Base-by-base conservation (phyloP, 805 yeast genomes). In the Saccharomycopsis fodiens region DNA sequence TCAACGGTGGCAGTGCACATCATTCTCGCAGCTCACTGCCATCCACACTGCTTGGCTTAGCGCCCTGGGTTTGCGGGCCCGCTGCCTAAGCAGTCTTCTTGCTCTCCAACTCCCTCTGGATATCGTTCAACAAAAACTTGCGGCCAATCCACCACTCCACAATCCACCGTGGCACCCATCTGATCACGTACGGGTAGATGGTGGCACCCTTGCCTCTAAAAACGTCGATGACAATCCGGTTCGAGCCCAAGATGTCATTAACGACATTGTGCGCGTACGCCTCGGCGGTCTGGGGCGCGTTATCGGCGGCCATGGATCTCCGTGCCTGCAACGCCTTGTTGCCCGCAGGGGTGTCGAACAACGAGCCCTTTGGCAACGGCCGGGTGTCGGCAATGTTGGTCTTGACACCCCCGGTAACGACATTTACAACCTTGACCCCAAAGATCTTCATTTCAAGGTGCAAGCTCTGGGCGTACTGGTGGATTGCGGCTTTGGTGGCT, bases 401-500 rank as follows among this genome's bases (percentile, higher is more conserved):
- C 19, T 65, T 64, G 25, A 85, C 93, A 31, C 85, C 91, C 25
- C 94, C 94, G 6, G 93, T 84, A 35, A 82, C 62, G 10, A 80
- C 69, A 54, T 81, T 80, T 49, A 82, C 67, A 0, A 85, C 91
- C 41, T 76, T 68, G 3, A 85, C 91, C 13, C 73, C 83, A 55
- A 82, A 79, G 3, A 86, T 83, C 16, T 75, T 74, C 72, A 85
- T 59, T 60, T 85, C 95, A 21, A 79, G 57, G 43, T 80, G 73
- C 46, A 85, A 63, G 2, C 71, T 72, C 35, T 75, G 72, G 0
- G 86, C 83, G 56, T 78, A 85, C 53, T 75, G 80, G 53, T 82
- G 86, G 47, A 85, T 76, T 0, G 91, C 89, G 4, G 89, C 86
- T 56, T 85, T 85, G 1, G 82, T 60, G 1, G 89, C 70, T 27